Evolutionary conservation across 192 early-diverging fungal genomes (phyloP).

Genomic region (Rhizophagus prolifer): DNA sequence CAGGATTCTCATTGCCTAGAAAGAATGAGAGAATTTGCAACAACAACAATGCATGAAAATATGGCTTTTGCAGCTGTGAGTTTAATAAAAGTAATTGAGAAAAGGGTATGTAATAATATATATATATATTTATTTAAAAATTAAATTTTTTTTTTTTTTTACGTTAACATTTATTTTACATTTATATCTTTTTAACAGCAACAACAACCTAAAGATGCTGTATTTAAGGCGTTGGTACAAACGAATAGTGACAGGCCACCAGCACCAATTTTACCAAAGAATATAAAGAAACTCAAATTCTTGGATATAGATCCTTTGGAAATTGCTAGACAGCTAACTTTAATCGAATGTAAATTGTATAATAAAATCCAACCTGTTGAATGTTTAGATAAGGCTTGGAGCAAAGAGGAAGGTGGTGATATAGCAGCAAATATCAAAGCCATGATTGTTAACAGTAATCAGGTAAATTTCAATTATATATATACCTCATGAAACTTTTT

Average conservation of each 20-base stretch:
- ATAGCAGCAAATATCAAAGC: constrained; percentile 83
- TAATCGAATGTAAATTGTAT: constrained; percentile 85
- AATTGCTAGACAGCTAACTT: constrained; percentile 92
- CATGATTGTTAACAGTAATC: constrained; percentile 83
- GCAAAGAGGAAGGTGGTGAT: constrained; percentile 55
- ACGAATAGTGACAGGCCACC: constrained; percentile 67
- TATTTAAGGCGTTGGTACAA: constrained; percentile 59
- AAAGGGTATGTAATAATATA: constrained; percentile 42
- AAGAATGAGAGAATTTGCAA: constrained; percentile 72
- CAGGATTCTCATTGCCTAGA: constrained; percentile 70
- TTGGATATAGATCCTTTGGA: constrained; percentile 91
- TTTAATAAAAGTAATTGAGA: constrained; percentile 77
- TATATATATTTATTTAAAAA: background rate
- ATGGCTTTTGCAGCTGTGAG: constrained; percentile 68
- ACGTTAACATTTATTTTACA: no score
- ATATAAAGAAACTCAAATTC: constrained; percentile 73
- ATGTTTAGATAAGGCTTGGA: constrained; percentile 92
- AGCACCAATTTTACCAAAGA: constrained; percentile 78
- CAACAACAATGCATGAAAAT: constrained; percentile 68
- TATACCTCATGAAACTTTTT: background rate
- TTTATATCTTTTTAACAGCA: background rate
- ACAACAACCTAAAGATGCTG: constrained; percentile 53
- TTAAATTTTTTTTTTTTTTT: no score
- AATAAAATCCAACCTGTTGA: constrained; percentile 84
- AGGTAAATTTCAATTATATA: constrained; percentile 42